Conservation (phyloP, 768 basidiomycete genomes). For the Rhodotorula diobovata region DNA sequence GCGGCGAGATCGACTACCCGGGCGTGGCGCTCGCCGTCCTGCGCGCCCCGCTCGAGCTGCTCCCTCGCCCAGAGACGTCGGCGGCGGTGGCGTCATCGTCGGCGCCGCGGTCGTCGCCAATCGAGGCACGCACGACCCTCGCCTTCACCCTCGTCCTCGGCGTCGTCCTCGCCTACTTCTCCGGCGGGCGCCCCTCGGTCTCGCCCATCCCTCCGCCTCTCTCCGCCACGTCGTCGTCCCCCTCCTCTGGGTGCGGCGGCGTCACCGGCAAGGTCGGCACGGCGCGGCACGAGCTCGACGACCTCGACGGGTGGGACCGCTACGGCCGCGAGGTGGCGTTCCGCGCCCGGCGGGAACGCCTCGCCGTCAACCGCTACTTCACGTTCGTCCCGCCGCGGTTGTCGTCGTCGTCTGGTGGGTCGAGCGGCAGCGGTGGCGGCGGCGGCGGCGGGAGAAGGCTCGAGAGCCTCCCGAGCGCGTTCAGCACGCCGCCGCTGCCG, state of each 20-base stretch:
- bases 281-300: constrained; percentile 31
- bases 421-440: not conserved
- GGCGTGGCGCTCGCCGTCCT: constrained; percentile 5
- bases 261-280: not conserved
- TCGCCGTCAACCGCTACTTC: constrained; percentile 37
- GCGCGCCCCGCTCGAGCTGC: not conserved
- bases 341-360: constrained; percentile 31
- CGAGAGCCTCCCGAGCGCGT: constrained; percentile 28
- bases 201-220: constrained; percentile 13
- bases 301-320: constrained; percentile 39
- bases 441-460: not conserved
- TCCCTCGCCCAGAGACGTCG: not conserved
- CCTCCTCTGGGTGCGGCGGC: too few species aligned
- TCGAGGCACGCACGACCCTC: constrained; percentile 39
- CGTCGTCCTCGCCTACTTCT: constrained; percentile 38
- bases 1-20: constrained; percentile 37
- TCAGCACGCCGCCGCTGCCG: constrained; percentile 33
- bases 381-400: constrained; percentile 32
- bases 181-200: constrained; percentile 38
- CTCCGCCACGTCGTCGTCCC: not conserved
- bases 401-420: too few species aligned
- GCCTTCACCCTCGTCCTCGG: constrained; percentile 40
- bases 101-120: not conserved
- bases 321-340: constrained; percentile 40
- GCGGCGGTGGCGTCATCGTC: not conserved